Percentiles rank a stretch among this genome's conserved stretches.
Conservation (phyloP, 2,329 filamentous ascomycete species). For the Paraphoma chrysanthemicola region DNA sequence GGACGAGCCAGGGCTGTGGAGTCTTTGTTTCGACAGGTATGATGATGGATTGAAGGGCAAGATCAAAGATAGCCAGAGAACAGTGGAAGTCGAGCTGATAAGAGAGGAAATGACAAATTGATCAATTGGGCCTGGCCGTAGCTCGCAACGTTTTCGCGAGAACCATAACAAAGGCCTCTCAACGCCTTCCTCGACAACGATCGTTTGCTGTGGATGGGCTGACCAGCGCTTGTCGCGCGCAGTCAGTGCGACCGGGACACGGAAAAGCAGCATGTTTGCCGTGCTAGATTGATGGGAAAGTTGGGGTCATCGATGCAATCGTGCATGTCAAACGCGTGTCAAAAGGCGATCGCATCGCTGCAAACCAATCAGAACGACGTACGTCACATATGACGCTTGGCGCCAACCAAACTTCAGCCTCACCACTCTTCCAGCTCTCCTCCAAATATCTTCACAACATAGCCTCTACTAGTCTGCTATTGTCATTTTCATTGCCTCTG, state of each 20-base stretch:
- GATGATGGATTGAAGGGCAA: conserved; percentile 51
- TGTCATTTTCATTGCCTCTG: background rate
- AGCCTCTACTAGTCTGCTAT: background rate
- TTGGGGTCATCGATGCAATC: background rate
- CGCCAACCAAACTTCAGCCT: background rate
- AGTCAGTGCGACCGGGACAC: no score
- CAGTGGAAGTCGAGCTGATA: conserved; percentile 25
- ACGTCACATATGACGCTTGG: background rate
- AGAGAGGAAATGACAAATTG: conserved; percentile 14
- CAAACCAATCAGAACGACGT: background rate
- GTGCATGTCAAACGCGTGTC: background rate
- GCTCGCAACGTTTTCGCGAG: no score
- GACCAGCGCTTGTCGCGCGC: no score
- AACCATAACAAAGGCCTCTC: no score
- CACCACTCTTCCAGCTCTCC: background rate
- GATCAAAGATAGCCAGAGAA: conserved; percentile 31
- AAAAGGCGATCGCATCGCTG: background rate
- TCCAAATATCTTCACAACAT: background rate
- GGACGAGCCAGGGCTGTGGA: conserved; percentile 57
- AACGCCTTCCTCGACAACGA: no score
- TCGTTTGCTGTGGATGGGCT: no score
- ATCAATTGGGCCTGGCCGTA: background rate
- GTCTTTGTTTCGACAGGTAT: conserved; percentile 56
- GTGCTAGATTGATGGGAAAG: background rate
- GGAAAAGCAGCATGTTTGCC: no score